Conservation (phyloP, 441 rosid species). For the Erysimum cheiri region DNA sequence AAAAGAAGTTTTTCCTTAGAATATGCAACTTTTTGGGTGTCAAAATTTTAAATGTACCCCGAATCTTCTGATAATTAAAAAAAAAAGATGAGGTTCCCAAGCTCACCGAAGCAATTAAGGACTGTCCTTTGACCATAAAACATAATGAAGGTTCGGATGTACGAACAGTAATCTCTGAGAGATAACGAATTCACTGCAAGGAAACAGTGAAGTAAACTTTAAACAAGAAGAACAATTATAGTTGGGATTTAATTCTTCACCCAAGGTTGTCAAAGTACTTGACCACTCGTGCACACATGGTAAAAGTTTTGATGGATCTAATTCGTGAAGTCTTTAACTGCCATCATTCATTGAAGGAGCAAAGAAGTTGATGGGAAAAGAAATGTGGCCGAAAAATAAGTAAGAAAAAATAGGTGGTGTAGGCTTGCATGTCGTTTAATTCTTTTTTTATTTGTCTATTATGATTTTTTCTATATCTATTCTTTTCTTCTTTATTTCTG, state of each 20-base stretch:
- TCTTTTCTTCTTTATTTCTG: too few species aligned
- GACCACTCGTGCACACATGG: conserved; percentile 33
- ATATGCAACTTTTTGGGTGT: conserved; percentile 33
- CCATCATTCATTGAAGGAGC: conserved; percentile 12
- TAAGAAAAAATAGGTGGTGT: background rate
- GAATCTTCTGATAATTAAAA: background rate
- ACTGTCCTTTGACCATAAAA: conserved; percentile 7
- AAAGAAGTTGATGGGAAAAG: background rate
- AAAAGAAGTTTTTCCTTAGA: conserved; percentile 33
- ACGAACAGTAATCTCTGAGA: conserved; percentile 26
- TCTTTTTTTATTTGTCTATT: background rate
- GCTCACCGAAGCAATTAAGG: background rate
- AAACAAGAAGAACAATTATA: conserved; percentile 30
- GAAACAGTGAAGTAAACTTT: conserved; percentile 30
- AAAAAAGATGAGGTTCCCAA: background rate
- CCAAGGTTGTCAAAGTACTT: conserved; percentile 33
- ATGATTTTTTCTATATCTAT: background rate
- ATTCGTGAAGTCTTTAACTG: conserved; percentile 7
- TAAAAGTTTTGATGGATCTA: background rate
- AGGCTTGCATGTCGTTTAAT: background rate
- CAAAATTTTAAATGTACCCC: background rate
- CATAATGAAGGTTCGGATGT: conserved; percentile 17
- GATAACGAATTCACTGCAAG: conserved; percentile 4
- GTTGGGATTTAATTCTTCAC: conserved; percentile 11
- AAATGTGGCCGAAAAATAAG: background rate